Evolutionary conservation across 2,329 filamentous ascomycete genomes (phyloP).

Genomic region (Calonectria multiphialidica): DNA sequence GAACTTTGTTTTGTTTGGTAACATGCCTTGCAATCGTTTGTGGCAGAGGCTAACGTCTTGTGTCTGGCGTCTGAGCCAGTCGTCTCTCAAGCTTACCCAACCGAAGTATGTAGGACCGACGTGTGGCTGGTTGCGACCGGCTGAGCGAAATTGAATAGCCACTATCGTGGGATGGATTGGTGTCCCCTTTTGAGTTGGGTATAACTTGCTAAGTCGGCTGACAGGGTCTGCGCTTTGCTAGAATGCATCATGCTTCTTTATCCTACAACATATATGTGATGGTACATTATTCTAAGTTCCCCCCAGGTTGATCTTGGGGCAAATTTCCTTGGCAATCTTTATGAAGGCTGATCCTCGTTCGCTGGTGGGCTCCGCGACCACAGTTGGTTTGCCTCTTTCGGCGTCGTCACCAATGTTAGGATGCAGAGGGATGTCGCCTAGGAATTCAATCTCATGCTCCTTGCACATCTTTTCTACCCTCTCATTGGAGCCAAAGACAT

Average conservation of each 20-base stretch:
- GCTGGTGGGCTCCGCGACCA: conserved; percentile 86
- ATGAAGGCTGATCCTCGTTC: conserved; percentile 79
- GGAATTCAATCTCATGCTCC: conserved; percentile 80
- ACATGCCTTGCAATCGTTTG: conserved; percentile 48
- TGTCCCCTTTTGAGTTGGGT: conserved; percentile 22
- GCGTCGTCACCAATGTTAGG: conserved; percentile 88
- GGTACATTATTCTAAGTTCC: conserved; percentile 13
- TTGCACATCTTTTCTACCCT: conserved; percentile 77
- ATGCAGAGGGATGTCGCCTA: conserved; percentile 92
- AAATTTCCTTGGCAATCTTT: conserved; percentile 72
- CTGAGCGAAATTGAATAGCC: conserved; percentile 39
- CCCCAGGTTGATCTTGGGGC: conserved; percentile 55
- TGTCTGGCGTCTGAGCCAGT: conserved; percentile 40
- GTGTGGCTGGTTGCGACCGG: conserved; percentile 20
- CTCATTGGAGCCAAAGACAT: conserved; percentile 78
- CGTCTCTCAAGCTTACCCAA: conserved; percentile 30
- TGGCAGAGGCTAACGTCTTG: conserved; percentile 58
- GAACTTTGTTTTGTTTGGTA: conserved; percentile 50
- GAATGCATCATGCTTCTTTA: background rate
- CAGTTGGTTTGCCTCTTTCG: conserved; percentile 88
- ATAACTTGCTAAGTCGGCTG: conserved; percentile 34
- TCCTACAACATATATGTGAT: conserved; percentile 19
- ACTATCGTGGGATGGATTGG: conserved; percentile 20
- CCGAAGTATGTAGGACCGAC: conserved; percentile 39
- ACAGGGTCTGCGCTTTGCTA: conserved; percentile 23